phyloP scores from a whole-genome alignment of 306 rosid genomes.

The Cucumis melo region DNA sequence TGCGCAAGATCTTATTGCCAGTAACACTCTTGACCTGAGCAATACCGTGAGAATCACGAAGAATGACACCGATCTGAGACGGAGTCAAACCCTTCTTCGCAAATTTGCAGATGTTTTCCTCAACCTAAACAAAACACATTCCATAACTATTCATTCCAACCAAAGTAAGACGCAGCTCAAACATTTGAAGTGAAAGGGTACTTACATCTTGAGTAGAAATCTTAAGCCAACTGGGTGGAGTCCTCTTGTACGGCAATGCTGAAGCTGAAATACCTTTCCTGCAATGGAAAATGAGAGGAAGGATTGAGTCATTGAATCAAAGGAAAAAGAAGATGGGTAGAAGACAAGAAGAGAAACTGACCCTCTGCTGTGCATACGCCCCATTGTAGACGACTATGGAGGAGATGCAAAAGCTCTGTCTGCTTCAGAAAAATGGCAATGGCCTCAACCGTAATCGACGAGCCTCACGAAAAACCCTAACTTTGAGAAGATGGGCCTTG shows the following conservation, averaged over 20 bases:
- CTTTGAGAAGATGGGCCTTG: not conserved
- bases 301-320: not conserved
- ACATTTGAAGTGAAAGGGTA: not conserved
- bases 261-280: constrained; percentile 10
- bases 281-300: not conserved
- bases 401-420: not conserved
- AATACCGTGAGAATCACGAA: constrained; percentile 58
- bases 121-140: constrained; percentile 22
- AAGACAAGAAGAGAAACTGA: not conserved
- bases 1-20: constrained; percentile 48
- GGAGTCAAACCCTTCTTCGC: constrained; percentile 58
- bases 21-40: constrained; percentile 49
- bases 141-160: not conserved
- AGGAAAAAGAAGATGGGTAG: not conserved
- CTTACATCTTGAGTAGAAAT: constrained; percentile 9
- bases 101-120: constrained; percentile 53
- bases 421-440: not conserved
- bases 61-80: constrained; percentile 29
- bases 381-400: not conserved
- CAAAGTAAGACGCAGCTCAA: not conserved
- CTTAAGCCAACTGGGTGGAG: constrained; percentile 9
- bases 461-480: not conserved
- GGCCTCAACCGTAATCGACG: not conserved
- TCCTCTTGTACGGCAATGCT: constrained; percentile 10
- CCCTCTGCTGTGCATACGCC: constrained; percentile 13